Base-by-base conservation (phyloP, 768 basidiomycete species). In the Mycena alexandri region DNA sequence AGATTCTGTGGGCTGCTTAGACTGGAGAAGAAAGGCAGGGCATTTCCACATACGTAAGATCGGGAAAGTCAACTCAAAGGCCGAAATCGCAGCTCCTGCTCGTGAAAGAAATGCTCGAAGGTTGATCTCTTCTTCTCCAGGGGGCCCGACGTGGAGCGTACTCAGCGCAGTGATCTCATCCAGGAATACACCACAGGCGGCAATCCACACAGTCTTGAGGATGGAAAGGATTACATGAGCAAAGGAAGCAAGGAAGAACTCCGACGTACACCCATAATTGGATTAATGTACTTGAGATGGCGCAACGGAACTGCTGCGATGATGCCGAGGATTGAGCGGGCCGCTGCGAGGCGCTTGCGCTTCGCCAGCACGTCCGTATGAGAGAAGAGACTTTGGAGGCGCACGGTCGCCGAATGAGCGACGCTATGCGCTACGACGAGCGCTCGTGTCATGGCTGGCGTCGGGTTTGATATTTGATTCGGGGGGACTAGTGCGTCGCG, bases 391-490 rank as follows among this genome's bases (percentile, higher is more conserved):
- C 67, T 66, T 47, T 82, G 79, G 5, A 84, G 76, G 43, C 79
- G 78, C 56, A 83, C 79, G 0, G 75, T 73, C 13, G 83, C 79
- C 11, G 78, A 73, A n/a, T 78, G 74, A 8, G 80, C 73, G 24
- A 84, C 68, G 46, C 78, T 79, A 53, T 80, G 79, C 14, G 78
- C 79, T 5, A 82, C 68, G 22, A 79, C 68, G 6, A 80, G 42
- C 54, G 62, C 17, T 3, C 65, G 57, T 12, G 61, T 55, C 57
- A 56, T 61, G 16, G 60, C 41, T 5, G 64, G 55, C 29, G 65
- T 66, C n/a, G 55, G 47, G 4, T 21, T 22, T 0, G 38, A 12
- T 38, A 61, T 43, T 50, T 22, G 74, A 36, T 69, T 51, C 44
- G 71, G 33, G 46, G 70, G 33, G 14, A 21, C 71, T 53, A 36